Conservation (phyloP, 2,329 filamentous ascomycete species). For the Neonectria ditissima region DNA sequence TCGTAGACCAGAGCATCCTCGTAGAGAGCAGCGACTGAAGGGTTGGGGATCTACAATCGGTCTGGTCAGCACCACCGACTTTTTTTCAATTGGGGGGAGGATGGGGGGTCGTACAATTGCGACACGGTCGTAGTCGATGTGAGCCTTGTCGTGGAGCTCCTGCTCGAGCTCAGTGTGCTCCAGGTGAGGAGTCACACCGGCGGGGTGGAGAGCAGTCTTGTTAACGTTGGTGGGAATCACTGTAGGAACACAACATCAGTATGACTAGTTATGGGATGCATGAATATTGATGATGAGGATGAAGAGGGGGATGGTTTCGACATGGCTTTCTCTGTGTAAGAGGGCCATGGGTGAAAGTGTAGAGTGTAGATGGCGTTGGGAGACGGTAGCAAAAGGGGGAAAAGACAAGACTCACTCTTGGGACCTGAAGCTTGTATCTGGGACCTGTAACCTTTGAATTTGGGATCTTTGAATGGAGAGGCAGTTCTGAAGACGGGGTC, state of each 20-base stretch:
- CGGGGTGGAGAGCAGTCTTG: constrained; percentile 91
- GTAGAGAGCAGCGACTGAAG: constrained; percentile 94
- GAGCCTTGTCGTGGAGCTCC: constrained; percentile 95
- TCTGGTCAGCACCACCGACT: constrained; percentile 26
- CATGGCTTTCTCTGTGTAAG: neutral
- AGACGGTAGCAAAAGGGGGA: constrained; percentile 17
- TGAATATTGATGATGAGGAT: constrained; percentile 11
- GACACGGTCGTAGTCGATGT: constrained; percentile 99
- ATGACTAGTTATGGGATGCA: constrained; percentile 26
- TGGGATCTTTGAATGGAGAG: constrained; percentile 55
- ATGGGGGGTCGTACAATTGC: constrained; percentile 80
- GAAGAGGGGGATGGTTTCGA: constrained; percentile 2
- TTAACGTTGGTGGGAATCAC: constrained; percentile 77
- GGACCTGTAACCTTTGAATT: constrained; percentile 55
- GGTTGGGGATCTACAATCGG: constrained; percentile 77
- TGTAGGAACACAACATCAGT: constrained; percentile 44
- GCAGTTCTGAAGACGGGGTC: constrained; percentile 54
- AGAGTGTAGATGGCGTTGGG: constrained; percentile 13
- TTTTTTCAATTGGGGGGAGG: neutral
- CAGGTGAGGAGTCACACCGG: constrained; percentile 84
- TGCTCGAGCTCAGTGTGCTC: constrained; percentile 98
- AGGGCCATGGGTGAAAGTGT: constrained; percentile 3
- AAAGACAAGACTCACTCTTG: constrained; percentile 53
- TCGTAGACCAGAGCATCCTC: constrained; percentile 99
- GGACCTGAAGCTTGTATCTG: constrained; percentile 52